Conservation (phyloP, 2,329 filamentous ascomycete species). For the Coniochaeta sp. region DNA sequence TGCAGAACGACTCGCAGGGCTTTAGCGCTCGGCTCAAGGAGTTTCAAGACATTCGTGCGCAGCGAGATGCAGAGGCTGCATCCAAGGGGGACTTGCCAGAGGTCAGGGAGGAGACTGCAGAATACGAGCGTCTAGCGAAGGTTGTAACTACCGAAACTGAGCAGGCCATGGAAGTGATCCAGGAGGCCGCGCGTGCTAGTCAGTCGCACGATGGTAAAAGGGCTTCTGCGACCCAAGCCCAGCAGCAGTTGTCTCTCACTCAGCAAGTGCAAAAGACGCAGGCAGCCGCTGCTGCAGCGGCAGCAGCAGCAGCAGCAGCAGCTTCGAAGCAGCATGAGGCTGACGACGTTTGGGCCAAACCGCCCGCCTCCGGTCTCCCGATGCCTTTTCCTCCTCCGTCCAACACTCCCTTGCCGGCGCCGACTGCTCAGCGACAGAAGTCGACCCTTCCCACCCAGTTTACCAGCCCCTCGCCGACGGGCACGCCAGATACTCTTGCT, state of each 20-base stretch:
- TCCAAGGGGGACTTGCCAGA: conserved; percentile 7
- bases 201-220: conserved; percentile 11
- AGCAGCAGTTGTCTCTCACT: conserved; percentile 60
- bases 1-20: conserved; percentile 47
- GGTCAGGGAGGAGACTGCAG: conserved; percentile 10
- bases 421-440: conserved; percentile 75
- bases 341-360: conserved; percentile 41
- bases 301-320: conserved; percentile 29
- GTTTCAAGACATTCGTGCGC: conserved; percentile 71
- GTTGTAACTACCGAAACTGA: conserved; percentile 2
- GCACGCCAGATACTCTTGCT: conserved; percentile 57
- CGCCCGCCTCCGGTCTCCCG: conserved; percentile 59
- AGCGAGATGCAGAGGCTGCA: conserved; percentile 50
- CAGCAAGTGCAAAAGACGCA: conserved; percentile 78
- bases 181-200: conserved; percentile 9
- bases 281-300: conserved; percentile 32
- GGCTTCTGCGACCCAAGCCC: conserved; percentile 8
- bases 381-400: conserved; percentile 68
- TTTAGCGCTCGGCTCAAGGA: conserved; percentile 70
- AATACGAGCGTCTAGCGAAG: conserved; percentile 3
- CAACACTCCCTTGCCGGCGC: conserved; percentile 76
- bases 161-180: conserved; percentile 6
- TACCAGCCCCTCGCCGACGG: conserved; percentile 59
- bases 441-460: conserved; percentile 76
- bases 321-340: conserved; percentile 51